Evolutionary conservation across 2,329 filamentous ascomycete genomes (phyloP).

Genomic region (Westerdykella ornata): DNA sequence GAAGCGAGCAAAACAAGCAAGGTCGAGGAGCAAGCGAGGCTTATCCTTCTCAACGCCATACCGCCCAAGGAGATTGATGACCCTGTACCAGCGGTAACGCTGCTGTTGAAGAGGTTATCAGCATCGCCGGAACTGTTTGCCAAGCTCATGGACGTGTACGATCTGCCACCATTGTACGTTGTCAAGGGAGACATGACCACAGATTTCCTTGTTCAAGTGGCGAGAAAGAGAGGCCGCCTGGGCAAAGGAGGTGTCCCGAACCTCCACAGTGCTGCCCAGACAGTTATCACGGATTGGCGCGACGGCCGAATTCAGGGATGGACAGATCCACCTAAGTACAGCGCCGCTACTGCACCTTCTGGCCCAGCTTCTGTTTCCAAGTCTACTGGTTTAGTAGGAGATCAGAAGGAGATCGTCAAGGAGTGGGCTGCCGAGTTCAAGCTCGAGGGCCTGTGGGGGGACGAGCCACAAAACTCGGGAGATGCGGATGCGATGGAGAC

Average conservation of each 20-base stretch:
- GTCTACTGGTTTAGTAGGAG: constrained; percentile 40
- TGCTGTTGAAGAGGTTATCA: constrained; percentile 76
- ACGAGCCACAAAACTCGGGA: constrained; percentile 43
- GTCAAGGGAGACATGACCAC: constrained; percentile 69
- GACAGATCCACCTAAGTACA: constrained; percentile 67
- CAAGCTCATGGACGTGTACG: constrained; percentile 77
- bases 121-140: constrained; percentile 64
- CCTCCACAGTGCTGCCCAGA: constrained; percentile 77
- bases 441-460: constrained; percentile 85
- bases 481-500: constrained; percentile 34
- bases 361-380: constrained; percentile 31
- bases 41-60: constrained; percentile 83
- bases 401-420: constrained; percentile 77
- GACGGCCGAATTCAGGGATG: constrained; percentile 92
- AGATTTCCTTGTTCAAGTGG: constrained; percentile 91
- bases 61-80: constrained; percentile 93
- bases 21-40: constrained; percentile 70
- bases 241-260: constrained; percentile 89
- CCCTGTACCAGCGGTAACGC: constrained; percentile 75
- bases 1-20: constrained; percentile 45
- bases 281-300: constrained; percentile 93
- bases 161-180: constrained; percentile 68
- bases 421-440: constrained; percentile 95
- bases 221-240: constrained; percentile 81
- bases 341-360: constrained; percentile 45